These are phyloP conservation scores for Saccharomycopsis fodiens DNA, from an alignment of 805 yeast species.

Conservation along the genomic window DNA sequence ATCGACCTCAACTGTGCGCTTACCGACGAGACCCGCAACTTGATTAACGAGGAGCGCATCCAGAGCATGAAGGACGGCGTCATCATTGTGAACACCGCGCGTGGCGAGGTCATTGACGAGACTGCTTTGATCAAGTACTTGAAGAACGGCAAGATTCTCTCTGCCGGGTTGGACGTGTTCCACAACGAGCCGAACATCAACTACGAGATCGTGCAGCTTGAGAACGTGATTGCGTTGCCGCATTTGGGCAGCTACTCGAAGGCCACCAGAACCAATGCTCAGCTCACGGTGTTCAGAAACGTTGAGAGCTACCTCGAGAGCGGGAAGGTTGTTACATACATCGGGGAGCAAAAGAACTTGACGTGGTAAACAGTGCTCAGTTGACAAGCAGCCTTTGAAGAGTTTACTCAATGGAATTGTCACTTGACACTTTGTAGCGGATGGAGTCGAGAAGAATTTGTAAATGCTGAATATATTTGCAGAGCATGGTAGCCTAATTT, in stretches of 20 bases:
- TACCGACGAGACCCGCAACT: conserved; percentile 31
- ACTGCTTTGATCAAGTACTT: conserved; percentile 46
- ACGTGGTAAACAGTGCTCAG: neutral
- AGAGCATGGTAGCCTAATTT: no score
- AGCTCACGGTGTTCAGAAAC: conserved; percentile 76
- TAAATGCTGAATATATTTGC: no score
- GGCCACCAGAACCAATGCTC: conserved; percentile 60
- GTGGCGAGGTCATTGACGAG: conserved; percentile 81
- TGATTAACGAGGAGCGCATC: conserved; percentile 42
- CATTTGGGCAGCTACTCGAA: conserved; percentile 80
- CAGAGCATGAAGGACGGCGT: conserved; percentile 73
- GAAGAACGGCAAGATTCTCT: conserved; percentile 54
- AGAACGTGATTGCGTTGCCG: conserved; percentile 74
- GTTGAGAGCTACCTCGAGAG: conserved; percentile 47
- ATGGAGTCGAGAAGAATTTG: no score
- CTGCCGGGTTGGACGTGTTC: conserved; percentile 71
- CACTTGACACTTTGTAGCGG: no score
- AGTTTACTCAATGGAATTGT: no score
- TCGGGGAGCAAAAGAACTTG: conserved; percentile 58
- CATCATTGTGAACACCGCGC: conserved; percentile 70
- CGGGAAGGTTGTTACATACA: conserved; percentile 65
- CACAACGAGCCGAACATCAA: conserved; percentile 68
- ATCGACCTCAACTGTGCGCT: conserved; percentile 34
- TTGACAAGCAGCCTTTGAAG: no score
- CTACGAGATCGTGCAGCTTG: conserved; percentile 49